Base-by-base conservation (phyloP, 305 asterid species). In the Lippia alba region DNA sequence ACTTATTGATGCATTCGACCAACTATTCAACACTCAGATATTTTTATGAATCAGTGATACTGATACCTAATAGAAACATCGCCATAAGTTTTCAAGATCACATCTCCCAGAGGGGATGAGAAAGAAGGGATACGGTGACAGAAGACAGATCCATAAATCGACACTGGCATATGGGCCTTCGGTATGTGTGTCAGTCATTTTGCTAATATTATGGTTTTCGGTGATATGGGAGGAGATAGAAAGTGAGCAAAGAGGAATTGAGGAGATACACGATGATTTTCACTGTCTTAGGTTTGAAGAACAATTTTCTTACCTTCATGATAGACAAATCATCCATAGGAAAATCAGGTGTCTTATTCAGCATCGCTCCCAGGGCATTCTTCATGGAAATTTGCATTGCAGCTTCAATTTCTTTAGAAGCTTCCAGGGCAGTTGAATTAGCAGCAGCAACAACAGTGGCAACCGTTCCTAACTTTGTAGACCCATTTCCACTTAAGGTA, bases 361-460 rank as follows among this genome's bases (percentile, higher is more conserved):
- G 74, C 96, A 95, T 86, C 66, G 86, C 84, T 79, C 96, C 99
- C 79, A 95, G 76, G 70, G 98, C 99, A 80, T 90, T 86, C 80
- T 87, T 86, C 98, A 86, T 90, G 61, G 98, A 61, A 70, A 95
- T 87, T 78, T 95, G 96, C 98, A 92, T 85, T 51, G 99, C 98
- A 59, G 94, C 94, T 80, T 92, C 99, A 61, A 95, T 84, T 83
- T 92, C 99, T 83, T 87, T 95, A 74, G 98, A 90, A 78, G 98
- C 97, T 86, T 95, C 97, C 61, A 82, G 70, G 24, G 99, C 99
- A 33, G 99, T 87, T 55, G 99, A 87, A 84, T 95, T 95, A 70
- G 98, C 99, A 79, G 96, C 98, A 78, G 98, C 96, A 68, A 95
- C 99, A 58, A 95, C 99, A 72, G 99, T 83, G 78, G 99, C 96